Base-by-base conservation (phyloP, 345 rosid genomes). In the Mercurialis annua region DNA sequence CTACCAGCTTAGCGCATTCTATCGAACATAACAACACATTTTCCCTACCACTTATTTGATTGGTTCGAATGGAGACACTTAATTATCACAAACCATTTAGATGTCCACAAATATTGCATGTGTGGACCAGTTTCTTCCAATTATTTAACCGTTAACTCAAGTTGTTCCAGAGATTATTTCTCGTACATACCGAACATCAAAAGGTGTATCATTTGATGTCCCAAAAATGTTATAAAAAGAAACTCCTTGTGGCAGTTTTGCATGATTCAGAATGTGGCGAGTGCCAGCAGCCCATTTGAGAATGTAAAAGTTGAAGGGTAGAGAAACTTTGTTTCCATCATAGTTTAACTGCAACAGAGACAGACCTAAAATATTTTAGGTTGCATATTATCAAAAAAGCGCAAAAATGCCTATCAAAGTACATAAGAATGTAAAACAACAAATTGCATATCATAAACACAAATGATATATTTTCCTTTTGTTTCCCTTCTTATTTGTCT, bases 211-310 rank as follows among this genome's bases (percentile, higher is more conserved):
- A 57, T 69, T 81, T 18, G 98, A 81, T 72, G 85, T 85, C 77
- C 96, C 98, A 54, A 68, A 87, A 27, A 92, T 85, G 79, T 87
- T 92, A 66, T 87, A 92, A 81, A 87, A 92, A 71, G 79, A 61
- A 43, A 92, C 83, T 61, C 85, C 90, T 73, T 81, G 74, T 2
- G 96, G 96, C 58, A 92, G 88, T 73, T 83, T 71, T 12, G 82
- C 83, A 70, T 74, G 71, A 65, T 78, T 78, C 72, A 89, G 65
- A 67, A 92, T 67, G 46, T 80, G 70, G 63, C 90, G 87, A n/a
- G 98, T 92, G 64, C 68, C 83, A 63, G 80, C 69, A 66, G 90
- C 90, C 98, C 96, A 87, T 1, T 77, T 73, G 30, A 89, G 85
- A 76, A 89, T 86, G 24, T 81, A 68, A 58, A 79, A 54, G 76